These are phyloP conservation scores for Citrus australasica DNA, from an alignment of 345 rosid species.

Conservation along the genomic window DNA sequence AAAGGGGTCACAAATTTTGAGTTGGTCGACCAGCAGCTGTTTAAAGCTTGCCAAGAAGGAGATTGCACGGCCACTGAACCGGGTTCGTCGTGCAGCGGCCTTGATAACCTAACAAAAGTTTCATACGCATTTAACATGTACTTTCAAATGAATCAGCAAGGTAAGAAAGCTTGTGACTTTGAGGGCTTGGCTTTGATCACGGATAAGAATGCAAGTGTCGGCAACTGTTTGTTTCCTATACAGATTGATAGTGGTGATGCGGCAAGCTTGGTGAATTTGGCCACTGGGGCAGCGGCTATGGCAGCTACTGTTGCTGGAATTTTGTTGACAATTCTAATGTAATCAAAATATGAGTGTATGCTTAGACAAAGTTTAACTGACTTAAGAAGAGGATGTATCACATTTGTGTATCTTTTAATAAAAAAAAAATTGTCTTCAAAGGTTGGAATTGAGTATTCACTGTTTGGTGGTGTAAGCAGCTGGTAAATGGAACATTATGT, in stretches of 20 bases:
- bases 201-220: constrained; percentile 35
- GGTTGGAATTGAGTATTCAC: too few species aligned
- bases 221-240: constrained; percentile 51
- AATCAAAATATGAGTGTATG: background rate
- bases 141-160: constrained; percentile 58
- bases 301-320: constrained; percentile 13
- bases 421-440: background rate
- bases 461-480: too few species aligned
- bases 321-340: constrained; percentile 12
- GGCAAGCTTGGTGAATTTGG: constrained; percentile 16
- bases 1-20: constrained; percentile 8
- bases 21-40: constrained; percentile 15
- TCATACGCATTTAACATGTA: constrained; percentile 84
- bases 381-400: too few species aligned
- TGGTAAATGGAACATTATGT: background rate
- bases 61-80: constrained; percentile 53
- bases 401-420: background rate
- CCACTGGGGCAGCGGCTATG: constrained; percentile 4
- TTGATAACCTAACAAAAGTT: constrained; percentile 24
- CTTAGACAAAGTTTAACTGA: too few species aligned
- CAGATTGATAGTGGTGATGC: constrained; percentile 42
- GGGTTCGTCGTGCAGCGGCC: constrained; percentile 41
- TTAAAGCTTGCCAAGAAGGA: constrained; percentile 48
- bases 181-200: constrained; percentile 47
- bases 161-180: constrained; percentile 60